A percentile compares a stretch with the other conserved stretches of the same genome.
Conservation (phyloP, 2,329 filamentous ascomycete species). For the Sporothrix protearum region DNA sequence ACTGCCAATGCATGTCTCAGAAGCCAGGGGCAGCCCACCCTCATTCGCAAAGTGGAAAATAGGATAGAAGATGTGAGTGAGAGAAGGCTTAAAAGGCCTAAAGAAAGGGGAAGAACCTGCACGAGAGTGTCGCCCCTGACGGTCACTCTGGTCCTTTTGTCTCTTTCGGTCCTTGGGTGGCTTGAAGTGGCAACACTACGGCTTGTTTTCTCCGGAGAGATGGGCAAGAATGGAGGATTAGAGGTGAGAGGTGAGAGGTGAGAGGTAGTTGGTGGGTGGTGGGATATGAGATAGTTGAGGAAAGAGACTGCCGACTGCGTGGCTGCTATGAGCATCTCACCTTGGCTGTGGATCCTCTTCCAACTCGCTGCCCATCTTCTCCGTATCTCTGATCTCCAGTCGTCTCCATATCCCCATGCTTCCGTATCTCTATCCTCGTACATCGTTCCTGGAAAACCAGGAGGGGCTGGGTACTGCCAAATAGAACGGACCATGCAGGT, state of each 20-base stretch:
- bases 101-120: neutral
- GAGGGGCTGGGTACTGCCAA: neutral
- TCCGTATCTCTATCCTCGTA: neutral
- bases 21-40: neutral
- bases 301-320: neutral
- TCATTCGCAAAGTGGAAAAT: neutral
- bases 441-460: neutral
- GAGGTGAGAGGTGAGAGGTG: no score
- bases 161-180: neutral
- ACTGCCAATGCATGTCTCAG: slow-evolving; percentile 5
- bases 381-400: neutral
- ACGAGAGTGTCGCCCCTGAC: neutral
- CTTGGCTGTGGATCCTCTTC: neutral
- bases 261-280: no score
- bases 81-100: neutral
- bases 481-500: neutral
- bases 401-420: neutral
- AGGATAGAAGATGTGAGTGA: neutral
- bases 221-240: neutral
- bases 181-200: neutral
- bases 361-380: neutral
- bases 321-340: neutral
- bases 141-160: neutral
- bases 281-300: neutral
- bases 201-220: neutral